Conservation (phyloP, 208 protist genomes). For the Porcisia hertigi region DNA sequence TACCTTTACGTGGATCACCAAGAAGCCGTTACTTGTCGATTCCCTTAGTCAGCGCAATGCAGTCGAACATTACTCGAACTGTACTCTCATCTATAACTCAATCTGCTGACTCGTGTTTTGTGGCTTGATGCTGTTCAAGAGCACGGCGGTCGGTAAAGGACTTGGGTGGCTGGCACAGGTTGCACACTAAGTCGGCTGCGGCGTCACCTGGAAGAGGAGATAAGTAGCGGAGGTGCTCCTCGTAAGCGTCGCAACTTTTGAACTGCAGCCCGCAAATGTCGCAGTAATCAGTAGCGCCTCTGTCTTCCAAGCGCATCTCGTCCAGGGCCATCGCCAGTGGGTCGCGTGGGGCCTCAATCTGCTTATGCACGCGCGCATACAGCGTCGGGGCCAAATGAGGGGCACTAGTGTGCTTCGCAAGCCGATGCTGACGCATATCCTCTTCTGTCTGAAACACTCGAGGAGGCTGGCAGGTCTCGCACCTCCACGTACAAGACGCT, state of each 20-base stretch:
- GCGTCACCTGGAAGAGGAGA: conserved; percentile 26
- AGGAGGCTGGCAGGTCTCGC: conserved; percentile 17
- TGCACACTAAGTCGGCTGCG: conserved; percentile 17
- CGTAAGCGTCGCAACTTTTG: conserved; percentile 21
- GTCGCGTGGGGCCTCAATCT: conserved; percentile 7
- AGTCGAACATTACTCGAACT: too few species aligned
- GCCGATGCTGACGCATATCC: conserved; percentile 31
- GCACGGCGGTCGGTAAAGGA: conserved; percentile 37
- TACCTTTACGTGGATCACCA: too few species aligned
- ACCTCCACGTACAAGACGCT: conserved; percentile 2
- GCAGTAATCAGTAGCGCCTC: conserved; percentile 15
- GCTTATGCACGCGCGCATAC: conserved; percentile 35
- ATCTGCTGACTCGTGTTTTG: conserved; percentile 16
- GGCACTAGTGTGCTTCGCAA: conserved; percentile 25
- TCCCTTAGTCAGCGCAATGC: too few species aligned
- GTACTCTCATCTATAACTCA: neutral
- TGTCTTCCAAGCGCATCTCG: neutral
- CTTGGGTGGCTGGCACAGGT: conserved; percentile 17
- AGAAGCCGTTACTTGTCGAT: too few species aligned
- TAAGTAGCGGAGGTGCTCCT: conserved; percentile 47
- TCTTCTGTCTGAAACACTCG: conserved; percentile 31
- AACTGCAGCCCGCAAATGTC: conserved; percentile 39
- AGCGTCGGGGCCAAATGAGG: conserved; percentile 25
- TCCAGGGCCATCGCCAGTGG: neutral
- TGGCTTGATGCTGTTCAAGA: conserved; percentile 33